Conservation (phyloP, 805 yeast species). For the Starmerella stellata region DNA sequence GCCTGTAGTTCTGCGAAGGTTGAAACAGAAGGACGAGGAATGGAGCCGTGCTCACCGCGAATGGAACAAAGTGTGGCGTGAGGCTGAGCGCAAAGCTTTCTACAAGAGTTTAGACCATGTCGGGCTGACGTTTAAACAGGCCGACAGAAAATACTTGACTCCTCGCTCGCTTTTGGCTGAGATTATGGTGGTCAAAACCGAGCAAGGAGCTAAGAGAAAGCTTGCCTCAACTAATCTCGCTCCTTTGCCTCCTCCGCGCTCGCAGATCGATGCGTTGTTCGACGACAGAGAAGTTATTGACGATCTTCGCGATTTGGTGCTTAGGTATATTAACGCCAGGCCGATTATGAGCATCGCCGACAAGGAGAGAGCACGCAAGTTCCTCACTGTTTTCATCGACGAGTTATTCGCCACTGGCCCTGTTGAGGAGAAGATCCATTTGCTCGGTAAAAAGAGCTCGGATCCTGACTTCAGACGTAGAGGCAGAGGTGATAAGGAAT, state of each 20-base stretch:
- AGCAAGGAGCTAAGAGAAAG: constrained; percentile 68
- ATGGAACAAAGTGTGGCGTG: constrained; percentile 99
- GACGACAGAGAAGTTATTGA: constrained; percentile 48
- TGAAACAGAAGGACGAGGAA: constrained; percentile 95
- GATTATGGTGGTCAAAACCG: constrained; percentile 79
- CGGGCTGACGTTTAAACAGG: constrained; percentile 90
- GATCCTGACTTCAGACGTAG: not conserved
- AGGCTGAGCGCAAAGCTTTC: constrained; percentile 86
- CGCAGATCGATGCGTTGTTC: constrained; percentile 45
- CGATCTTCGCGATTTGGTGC: constrained; percentile 55
- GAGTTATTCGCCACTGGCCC: constrained; percentile 40
- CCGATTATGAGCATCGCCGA: constrained; percentile 66
- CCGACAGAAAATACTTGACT: constrained; percentile 81
- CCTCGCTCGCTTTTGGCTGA: constrained; percentile 81
- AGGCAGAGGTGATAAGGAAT: not conserved
- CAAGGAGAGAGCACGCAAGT: constrained; percentile 54
- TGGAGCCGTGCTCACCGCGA: constrained; percentile 97
- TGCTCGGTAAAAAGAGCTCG: not conserved
- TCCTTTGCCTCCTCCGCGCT: constrained; percentile 61
- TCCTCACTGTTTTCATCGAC: constrained; percentile 50
- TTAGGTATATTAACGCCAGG: constrained; percentile 46
- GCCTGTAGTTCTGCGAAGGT: constrained; percentile 76
- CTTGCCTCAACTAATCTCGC: constrained; percentile 38
- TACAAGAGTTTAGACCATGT: constrained; percentile 86
- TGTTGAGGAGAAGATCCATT: not conserved